phyloP scores from a whole-genome alignment of 1,284 basidiomycete genomes.

The Xanthoconium separans region DNA sequence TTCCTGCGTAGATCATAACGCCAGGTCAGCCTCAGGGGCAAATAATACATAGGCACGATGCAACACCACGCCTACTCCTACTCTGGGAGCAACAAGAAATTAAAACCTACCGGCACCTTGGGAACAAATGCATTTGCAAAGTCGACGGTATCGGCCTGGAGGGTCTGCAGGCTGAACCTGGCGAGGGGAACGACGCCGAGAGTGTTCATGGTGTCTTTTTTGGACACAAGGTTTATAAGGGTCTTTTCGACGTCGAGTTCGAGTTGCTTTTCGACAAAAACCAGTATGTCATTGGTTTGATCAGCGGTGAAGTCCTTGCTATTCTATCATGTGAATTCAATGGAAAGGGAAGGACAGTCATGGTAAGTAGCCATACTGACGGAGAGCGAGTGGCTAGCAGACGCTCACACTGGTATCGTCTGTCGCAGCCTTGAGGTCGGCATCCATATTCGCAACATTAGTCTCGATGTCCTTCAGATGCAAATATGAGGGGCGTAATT shows the following conservation, averaged over 20 bases:
- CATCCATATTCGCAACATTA: rapidly evolving
- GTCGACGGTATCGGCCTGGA: no score
- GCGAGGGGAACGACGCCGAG: no score
- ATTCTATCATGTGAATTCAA: not conserved
- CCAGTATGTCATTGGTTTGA: not conserved
- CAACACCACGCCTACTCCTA: not conserved
- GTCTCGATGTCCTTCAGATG: not conserved
- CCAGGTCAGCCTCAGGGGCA: not conserved
- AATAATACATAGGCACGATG: not conserved
- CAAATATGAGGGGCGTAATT: not conserved
- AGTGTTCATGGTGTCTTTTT: not conserved
- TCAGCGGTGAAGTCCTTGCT: not conserved
- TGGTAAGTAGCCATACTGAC: not conserved
- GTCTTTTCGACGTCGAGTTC: not conserved
- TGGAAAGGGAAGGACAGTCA: not conserved
- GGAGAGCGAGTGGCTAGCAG: not conserved
- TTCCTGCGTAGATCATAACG: not conserved
- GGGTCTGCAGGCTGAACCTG: not conserved
- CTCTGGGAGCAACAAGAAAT: not conserved
- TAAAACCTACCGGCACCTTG: not conserved
- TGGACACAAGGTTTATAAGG: not conserved
- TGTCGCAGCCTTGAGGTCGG: not conserved
- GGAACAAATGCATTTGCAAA: not conserved
- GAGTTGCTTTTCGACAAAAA: rapidly evolving
- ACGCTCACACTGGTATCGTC: not conserved